phyloP scores from a whole-genome alignment of 345 rosid genomes.

The Lepidium aucheri region DNA sequence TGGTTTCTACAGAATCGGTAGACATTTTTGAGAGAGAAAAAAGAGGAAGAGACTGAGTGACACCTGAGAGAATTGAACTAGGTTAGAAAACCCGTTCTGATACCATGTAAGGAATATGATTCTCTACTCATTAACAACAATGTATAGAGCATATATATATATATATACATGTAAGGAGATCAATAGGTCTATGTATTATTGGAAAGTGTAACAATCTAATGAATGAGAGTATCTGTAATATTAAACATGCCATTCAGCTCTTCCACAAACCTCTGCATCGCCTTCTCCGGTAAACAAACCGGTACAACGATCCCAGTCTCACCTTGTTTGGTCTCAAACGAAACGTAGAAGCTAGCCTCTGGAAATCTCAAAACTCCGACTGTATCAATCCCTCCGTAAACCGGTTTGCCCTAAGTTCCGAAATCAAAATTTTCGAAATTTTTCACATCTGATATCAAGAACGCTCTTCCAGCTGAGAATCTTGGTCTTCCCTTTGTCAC shows the following conservation, averaged over 20 bases:
- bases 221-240: no score
- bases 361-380: not conserved
- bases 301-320: slow-evolving; percentile 39
- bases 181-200: no score
- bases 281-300: slow-evolving; percentile 35
- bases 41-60: no score
- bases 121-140: no score
- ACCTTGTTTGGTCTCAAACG: slow-evolving; percentile 27
- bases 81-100: no score
- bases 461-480: slow-evolving; percentile 23
- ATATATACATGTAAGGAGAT: no score
- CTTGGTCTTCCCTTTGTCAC: slow-evolving; percentile 38
- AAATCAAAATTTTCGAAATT: slow-evolving; percentile 28
- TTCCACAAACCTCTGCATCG: slow-evolving; percentile 38
- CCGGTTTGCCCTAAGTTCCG: slow-evolving; percentile 48
- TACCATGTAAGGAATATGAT: no score
- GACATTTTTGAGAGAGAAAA: no score
- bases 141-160: no score
- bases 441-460: slow-evolving; percentile 35
- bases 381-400: slow-evolving; percentile 23
- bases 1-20: no score
- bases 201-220: no score
- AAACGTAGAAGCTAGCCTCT: slow-evolving; percentile 28
- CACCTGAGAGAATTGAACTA: no score
- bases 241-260: slow-evolving; percentile 15